Base-by-base conservation (phyloP, 2,329 filamentous ascomycete species). In the Diaporthe sp. region DNA sequence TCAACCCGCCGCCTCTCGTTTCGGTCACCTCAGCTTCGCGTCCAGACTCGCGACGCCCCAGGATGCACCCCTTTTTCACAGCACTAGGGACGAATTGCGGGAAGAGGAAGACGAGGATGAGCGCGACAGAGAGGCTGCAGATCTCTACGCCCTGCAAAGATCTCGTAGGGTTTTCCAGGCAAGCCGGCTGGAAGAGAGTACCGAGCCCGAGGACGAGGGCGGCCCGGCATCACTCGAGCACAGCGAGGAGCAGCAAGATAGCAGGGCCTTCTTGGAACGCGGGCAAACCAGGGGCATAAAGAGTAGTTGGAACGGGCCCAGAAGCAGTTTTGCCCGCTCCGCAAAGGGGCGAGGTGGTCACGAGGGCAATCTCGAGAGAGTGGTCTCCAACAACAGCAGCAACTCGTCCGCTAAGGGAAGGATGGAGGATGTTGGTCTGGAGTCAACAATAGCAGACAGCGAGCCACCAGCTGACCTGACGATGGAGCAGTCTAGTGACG, bases 61-160 rank as follows among this genome's bases (percentile, higher is more conserved):
- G 74, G 94, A 95, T 78, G 96, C 96, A 13, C 97, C 97, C 72
- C 88, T 99, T n/a, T 98, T 99, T 83, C 95, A 97, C 84, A 97
- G 95, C 80, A 92, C 94, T 6, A 91, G 95, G 22, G 95, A 98
- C 82, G 95, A 97, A 81, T 97, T 97, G 77, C 92, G 94, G 76
- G 96, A 98, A 83, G 95, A 97, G 81, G 96, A 98, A 77, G 96
- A 98, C 76, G 96, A 97, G 82, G 93, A 95, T 79, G 95, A 98
- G 83, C 92, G 95, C 79, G 94, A 97, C 79, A 88, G 95, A 71
- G 96, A 98, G 81, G 94, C 96, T 45, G 95, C 95, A n/a, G 97
- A 98, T 84, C 92, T 97, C 78, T 97, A 96, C 84, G 96, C 96
- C 8, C 87, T 99, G 74, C 96, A 98, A 83, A 90, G 93, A 78